A percentile compares a stretch with the other conserved stretches of the same genome.
Evolutionary conservation across 2,329 filamentous ascomycete species (phyloP).

Genomic region (Cladosporium sp.): DNA sequence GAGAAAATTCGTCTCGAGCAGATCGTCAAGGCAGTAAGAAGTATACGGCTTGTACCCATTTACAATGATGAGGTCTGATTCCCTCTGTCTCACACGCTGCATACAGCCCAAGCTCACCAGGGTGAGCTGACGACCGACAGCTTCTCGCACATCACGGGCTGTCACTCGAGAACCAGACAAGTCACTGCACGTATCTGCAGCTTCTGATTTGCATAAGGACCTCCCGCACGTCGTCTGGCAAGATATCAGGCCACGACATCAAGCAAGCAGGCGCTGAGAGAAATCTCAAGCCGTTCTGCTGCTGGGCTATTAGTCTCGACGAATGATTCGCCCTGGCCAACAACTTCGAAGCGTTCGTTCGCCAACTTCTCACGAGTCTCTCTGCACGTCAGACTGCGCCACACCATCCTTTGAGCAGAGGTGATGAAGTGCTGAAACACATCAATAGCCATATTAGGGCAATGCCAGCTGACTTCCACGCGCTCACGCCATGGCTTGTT

Average conservation of each 20-base stretch:
- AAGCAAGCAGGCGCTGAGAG: neutral
- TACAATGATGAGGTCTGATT: too few relatives aligned
- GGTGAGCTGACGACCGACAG: too few relatives aligned
- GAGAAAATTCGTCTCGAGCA: too few relatives aligned
- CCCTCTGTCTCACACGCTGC: too few relatives aligned
- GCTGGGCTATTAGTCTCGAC: neutral
- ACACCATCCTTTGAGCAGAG: neutral
- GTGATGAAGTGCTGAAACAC: neutral
- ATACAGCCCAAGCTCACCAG: too few relatives aligned
- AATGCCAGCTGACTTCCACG: neutral
- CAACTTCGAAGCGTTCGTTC: neutral
- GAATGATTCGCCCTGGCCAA: neutral
- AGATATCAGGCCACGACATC: neutral
- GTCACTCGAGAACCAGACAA: neutral
- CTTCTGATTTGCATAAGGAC: neutral
- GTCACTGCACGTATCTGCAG: neutral
- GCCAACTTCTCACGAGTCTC: neutral
- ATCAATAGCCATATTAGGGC: neutral
- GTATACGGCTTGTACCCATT: too few relatives aligned
- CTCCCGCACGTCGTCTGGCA: neutral
- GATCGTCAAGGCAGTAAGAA: too few relatives aligned
- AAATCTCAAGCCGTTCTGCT: neutral
- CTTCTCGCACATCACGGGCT: neutral
- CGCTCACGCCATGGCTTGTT: neutral
- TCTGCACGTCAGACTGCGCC: neutral